Conservation (phyloP, 2,329 filamentous ascomycete species). For the Cytospora mali region DNA sequence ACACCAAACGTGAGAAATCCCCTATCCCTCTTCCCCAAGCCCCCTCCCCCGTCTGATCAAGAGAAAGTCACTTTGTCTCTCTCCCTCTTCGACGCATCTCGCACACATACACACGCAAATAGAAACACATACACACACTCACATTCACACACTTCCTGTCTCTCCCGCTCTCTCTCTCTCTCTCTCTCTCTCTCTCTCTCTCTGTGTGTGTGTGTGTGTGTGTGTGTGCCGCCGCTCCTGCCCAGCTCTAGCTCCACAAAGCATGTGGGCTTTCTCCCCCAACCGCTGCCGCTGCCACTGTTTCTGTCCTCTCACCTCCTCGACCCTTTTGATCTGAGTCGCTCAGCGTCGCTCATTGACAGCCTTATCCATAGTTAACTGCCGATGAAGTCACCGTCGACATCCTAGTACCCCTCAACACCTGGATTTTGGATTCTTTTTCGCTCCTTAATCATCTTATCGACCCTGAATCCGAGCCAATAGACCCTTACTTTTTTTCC, state of each 20-base stretch:
- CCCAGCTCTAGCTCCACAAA: conserved; percentile 15
- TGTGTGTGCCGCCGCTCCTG: conserved; percentile 16
- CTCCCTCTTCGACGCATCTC: neutral
- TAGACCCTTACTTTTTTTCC: conserved; percentile 9
- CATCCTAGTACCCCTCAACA: conserved; percentile 16
- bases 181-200: no score
- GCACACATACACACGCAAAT: neutral
- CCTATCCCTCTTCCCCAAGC: neutral
- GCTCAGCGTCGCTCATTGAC: conserved; percentile 25
- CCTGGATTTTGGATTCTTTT: conserved; percentile 14
- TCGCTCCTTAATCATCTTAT: conserved; percentile 18
- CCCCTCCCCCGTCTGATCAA: neutral
- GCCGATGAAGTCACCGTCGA: conserved; percentile 25
- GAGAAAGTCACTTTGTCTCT: neutral
- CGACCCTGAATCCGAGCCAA: conserved; percentile 18
- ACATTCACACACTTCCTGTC: neutral
- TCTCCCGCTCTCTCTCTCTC: no score
- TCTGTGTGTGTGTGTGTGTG: no score
- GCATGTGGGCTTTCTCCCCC: conserved; percentile 21
- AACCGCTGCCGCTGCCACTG: conserved; percentile 19
- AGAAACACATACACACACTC: neutral
- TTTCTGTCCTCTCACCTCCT: conserved; percentile 18
- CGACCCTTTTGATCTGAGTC: conserved; percentile 18
- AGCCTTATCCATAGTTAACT: conserved; percentile 9
- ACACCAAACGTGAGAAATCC: conserved; percentile 20